Evolutionary conservation across 345 rosid species (phyloP), one percentile per base, ranked within the genome.

Genomic region (Pseudoturritis turrita): DNA sequence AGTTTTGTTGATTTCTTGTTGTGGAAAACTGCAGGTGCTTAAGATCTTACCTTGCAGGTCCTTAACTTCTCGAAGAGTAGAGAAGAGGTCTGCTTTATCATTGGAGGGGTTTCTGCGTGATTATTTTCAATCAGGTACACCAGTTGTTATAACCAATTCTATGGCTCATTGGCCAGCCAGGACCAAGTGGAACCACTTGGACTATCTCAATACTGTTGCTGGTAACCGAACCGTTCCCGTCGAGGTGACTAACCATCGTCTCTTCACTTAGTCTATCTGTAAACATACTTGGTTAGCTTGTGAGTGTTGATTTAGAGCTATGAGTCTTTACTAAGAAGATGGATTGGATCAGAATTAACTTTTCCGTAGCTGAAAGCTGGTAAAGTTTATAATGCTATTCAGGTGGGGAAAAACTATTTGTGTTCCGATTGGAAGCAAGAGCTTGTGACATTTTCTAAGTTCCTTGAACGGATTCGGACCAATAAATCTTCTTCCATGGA

Each of bases 101-200:
- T 47, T 91, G 85, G 97, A 95, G 87, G 90, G 84, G 44, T 95
- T 91, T 80, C 83, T 91, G 22, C 71, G 87, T 26, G 96, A 88
- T 46, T 83, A 83, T 81, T 82, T 91, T 57, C 80, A 81, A 23
- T 31, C 83, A 21, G 93, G 84, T 76, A 81, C 82, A 78, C 99
- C 99, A 5, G 96, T 95, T 77, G 78, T 91, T 64, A 83, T 91
- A 77, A 89, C 85, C 53, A 91, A 91, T 67, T 81, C 86, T 69
- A 95, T 95, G 96, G 87, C 84, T 66, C 96, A 95, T 70, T 95
- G 99, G 97, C 96, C 99, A 51, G 98, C 99, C 74, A 81, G 77
- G 76, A 73, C 77, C 37, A 95, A 81, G 85, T 95, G 99, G 99
- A 88, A 91, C 65, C 85, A 89, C 77, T 64, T 91, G 81, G 88